Conservation (phyloP, 495 filamentous ascomycete genomes). For the Massariosphaeria phaeospora region DNA sequence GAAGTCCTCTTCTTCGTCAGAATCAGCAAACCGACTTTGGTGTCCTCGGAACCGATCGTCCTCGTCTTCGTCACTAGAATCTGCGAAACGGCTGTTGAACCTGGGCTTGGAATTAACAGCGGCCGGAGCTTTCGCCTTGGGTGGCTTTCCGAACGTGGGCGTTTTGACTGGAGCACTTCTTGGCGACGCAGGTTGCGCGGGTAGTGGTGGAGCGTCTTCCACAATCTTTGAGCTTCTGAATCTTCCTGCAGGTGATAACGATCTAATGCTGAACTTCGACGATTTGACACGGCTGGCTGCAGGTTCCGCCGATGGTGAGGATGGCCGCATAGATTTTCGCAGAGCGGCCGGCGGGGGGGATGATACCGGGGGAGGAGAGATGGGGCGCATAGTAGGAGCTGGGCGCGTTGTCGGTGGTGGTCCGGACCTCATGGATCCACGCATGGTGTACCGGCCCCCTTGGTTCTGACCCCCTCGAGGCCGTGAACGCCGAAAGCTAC, state of each 20-base stretch:
- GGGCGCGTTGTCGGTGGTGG: constrained; percentile 28
- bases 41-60: constrained; percentile 48
- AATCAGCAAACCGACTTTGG: constrained; percentile 73
- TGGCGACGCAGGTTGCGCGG: constrained; percentile 42
- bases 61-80: constrained; percentile 74
- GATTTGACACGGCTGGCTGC: constrained; percentile 21
- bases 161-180: constrained; percentile 7
- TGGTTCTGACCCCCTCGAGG: constrained; percentile 35
- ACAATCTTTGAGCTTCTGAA: constrained; percentile 3
- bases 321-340: constrained; percentile 34
- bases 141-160: constrained; percentile 45
- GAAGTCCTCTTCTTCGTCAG: constrained; percentile 60
- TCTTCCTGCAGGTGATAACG: constrained; percentile 41
- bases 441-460: constrained; percentile 48
- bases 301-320: constrained; percentile 34
- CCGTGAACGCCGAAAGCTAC: constrained; percentile 54
- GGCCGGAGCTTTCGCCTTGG: constrained; percentile 38
- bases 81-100: constrained; percentile 53
- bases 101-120: constrained; percentile 37
- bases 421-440: constrained; percentile 50
- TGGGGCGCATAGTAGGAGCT: constrained; percentile 17
- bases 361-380: not conserved
- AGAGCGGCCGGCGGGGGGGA: constrained; percentile 30
- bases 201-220: constrained; percentile 45
- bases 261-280: constrained; percentile 44